These are phyloP conservation scores for Hypsizygus ulmarius DNA, from an alignment of 1,284 basidiomycete genomes.

Conservation along the genomic window DNA sequence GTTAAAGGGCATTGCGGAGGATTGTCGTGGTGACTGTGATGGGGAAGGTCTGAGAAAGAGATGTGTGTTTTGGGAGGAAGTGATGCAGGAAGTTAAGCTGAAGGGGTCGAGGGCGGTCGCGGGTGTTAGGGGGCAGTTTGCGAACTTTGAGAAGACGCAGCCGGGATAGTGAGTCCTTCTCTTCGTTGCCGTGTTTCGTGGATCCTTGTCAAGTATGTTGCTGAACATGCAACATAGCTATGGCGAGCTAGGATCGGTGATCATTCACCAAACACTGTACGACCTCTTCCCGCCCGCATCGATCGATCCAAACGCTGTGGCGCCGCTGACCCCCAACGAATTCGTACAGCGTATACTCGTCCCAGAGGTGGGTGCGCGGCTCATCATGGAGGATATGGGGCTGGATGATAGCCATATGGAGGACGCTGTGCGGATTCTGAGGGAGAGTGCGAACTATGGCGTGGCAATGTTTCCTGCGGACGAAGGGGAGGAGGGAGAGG, in stretches of 20 bases:
- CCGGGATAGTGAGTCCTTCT: slow-evolving; percentile 71
- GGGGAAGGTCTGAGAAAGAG: slow-evolving; percentile 39
- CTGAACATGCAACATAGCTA: slow-evolving; percentile 46
- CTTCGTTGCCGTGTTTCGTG: slow-evolving; percentile 2
- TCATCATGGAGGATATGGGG: slow-evolving; percentile 67
- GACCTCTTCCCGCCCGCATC: slow-evolving; percentile 65
- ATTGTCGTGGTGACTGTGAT: slow-evolving; percentile 26
- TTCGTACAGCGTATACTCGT: slow-evolving; percentile 73
- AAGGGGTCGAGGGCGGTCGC: slow-evolving; percentile 63
- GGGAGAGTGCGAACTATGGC: slow-evolving; percentile 73
- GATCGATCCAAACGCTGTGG: slow-evolving; percentile 49
- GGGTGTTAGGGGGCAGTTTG: slow-evolving; percentile 69
- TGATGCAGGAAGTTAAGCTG: slow-evolving; percentile 56
- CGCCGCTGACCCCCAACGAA: slow-evolving; percentile 64
- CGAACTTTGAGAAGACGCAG: slow-evolving; percentile 72
- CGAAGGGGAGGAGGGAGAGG: slow-evolving; percentile 43
- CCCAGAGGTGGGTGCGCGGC: slow-evolving; percentile 68
- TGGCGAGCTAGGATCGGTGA: slow-evolving; percentile 73
- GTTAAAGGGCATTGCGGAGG: slow-evolving; percentile 50
- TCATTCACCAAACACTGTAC: slow-evolving; percentile 74
- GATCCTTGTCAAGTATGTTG: background rate
- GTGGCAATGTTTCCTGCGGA: slow-evolving; percentile 75
- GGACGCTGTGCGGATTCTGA: slow-evolving; percentile 56
- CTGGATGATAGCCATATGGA: slow-evolving; percentile 34
- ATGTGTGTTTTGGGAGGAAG: slow-evolving; percentile 67